These are phyloP conservation scores for Gautieria morchelliformis DNA, from an alignment of 768 basidiomycete genomes.

Conservation along the genomic window DNA sequence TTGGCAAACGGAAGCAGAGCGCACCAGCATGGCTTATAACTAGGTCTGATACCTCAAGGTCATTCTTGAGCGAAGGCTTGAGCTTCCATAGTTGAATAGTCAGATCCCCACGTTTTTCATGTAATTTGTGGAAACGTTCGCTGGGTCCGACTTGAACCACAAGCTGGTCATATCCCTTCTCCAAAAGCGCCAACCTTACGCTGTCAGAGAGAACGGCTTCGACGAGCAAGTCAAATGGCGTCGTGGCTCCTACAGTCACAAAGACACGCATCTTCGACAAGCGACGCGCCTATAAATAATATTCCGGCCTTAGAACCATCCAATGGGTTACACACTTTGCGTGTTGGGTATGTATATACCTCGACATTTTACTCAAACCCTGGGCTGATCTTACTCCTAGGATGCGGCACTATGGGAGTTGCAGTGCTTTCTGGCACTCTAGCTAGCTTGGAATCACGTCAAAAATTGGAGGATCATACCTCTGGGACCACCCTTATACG, in stretches of 20 bases:
- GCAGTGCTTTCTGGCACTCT: constrained; percentile 91
- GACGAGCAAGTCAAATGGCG: constrained; percentile 64
- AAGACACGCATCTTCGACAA: constrained; percentile 35
- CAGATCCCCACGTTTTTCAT: constrained; percentile 30
- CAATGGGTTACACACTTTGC: constrained; percentile 89
- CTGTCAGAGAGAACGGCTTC: constrained; percentile 43
- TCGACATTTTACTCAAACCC: constrained; percentile 3
- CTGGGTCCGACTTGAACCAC: constrained; percentile 78
- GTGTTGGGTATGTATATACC: constrained; percentile 52
- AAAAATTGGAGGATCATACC: constrained; percentile 61
- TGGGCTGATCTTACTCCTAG: constrained; percentile 29
- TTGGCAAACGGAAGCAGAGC: no score
- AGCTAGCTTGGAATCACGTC: constrained; percentile 55
- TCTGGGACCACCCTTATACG: constrained; percentile 59
- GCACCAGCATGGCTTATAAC: constrained; percentile 92
- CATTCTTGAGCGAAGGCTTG: constrained; percentile 58
- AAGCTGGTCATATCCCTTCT: constrained; percentile 48
- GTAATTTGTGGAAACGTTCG: constrained; percentile 8
- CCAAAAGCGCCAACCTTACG: constrained; percentile 45
- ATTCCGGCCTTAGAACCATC: no score
- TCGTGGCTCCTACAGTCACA: constrained; percentile 85
- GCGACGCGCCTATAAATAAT: neutral
- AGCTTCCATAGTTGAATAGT: constrained; percentile 62
- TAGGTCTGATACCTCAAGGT: constrained; percentile 59
- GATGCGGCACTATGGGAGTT: constrained; percentile 98